Conservation (phyloP, 345 rosid species). For the Moringa oleifera region DNA sequence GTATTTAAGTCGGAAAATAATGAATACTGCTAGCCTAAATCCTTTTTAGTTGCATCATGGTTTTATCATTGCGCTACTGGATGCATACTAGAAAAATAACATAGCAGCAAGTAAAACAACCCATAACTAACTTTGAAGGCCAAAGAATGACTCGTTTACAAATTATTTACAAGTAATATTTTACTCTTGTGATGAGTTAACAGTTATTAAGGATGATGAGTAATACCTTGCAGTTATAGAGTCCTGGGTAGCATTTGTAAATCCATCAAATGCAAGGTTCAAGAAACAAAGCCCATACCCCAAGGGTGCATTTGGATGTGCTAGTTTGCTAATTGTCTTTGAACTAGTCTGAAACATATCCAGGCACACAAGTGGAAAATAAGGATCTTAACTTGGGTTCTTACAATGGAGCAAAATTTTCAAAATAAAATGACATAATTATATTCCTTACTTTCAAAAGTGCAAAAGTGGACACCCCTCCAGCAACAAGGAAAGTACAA, state of each 20-base stretch:
- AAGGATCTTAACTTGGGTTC: background rate
- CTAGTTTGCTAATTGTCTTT: conserved; percentile 88
- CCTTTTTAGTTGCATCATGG: too few species aligned
- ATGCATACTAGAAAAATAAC: background rate
- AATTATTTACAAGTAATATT: too few species aligned
- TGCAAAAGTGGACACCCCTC: conserved; percentile 89
- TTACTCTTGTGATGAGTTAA: too few species aligned
- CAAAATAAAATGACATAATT: too few species aligned
- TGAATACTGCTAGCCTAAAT: too few species aligned
- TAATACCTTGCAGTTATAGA: conserved; percentile 83
- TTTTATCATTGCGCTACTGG: too few species aligned
- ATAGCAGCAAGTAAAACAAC: background rate
- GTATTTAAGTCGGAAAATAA: background rate
- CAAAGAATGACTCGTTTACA: too few species aligned
- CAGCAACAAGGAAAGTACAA: conserved; percentile 82
- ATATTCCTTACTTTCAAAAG: conserved; percentile 58
- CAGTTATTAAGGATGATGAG: too few species aligned
- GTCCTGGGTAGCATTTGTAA: conserved; percentile 98
- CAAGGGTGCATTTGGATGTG: conserved; percentile 91
- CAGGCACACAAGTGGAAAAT: background rate
- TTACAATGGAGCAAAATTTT: too few species aligned
- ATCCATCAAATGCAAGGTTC: conserved; percentile 95
- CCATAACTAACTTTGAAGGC: background rate
- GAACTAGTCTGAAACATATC: conserved; percentile 72
- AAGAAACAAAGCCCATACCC: conserved; percentile 91